Evolutionary conservation across 352 stramenopile species (phyloP).

Genomic region (Phytophthora sansomeana): DNA sequence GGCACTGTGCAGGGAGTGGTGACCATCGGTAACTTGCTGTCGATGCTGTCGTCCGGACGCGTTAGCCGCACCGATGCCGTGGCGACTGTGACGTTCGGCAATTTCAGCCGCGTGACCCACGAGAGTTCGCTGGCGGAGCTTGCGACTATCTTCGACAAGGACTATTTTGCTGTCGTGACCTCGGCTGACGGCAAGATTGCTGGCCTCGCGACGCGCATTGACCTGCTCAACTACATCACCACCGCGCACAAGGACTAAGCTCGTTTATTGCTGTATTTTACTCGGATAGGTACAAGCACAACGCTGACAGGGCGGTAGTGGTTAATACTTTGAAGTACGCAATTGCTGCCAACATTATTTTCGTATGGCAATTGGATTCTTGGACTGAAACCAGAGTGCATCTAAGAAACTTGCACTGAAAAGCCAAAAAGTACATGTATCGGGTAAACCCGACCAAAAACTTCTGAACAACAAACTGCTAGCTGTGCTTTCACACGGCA

Average conservation of each 20-base stretch:
- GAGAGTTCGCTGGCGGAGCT: constrained; percentile 90
- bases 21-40: constrained; percentile 96
- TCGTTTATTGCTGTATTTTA: not conserved
- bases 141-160: constrained; percentile 95
- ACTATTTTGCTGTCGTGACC: constrained; percentile 95
- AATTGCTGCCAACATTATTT: too few species aligned
- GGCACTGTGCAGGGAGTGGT: constrained; percentile 92
- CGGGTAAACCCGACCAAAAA: too few species aligned
- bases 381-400: too few species aligned
- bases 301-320: not conserved
- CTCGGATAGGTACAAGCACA: too few species aligned
- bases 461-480: too few species aligned
- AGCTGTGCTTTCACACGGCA: too few species aligned
- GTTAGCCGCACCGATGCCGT: constrained; percentile 87
- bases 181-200: constrained; percentile 80
- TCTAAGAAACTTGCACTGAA: too few species aligned
- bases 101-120: constrained; percentile 93
- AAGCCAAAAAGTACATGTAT: too few species aligned
- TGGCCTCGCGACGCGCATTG: constrained; percentile 95
- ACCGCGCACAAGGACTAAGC: constrained; percentile 34
- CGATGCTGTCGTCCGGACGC: constrained; percentile 87
- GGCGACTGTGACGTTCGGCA: constrained; percentile 92
- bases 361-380: too few species aligned
- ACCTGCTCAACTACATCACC: constrained; percentile 96
- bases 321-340: not conserved